Percentiles rank a stretch among this genome's conserved stretches.
phyloP scores from a whole-genome alignment of 1,284 basidiomycete species.

The Pterulicium gracile region DNA sequence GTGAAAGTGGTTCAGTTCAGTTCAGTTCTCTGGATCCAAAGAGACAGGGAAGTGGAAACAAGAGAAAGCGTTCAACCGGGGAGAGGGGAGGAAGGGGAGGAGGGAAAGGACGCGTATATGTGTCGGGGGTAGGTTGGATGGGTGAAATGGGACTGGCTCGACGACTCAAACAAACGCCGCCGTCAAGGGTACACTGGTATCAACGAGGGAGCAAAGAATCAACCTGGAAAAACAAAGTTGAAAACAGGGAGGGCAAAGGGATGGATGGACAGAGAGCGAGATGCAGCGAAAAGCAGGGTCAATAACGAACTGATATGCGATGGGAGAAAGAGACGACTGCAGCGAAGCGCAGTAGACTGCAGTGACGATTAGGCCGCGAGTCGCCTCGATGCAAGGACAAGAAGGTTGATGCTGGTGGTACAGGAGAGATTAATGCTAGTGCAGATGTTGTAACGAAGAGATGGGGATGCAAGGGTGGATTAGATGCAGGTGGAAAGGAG shows the following conservation, averaged over 20 bases:
- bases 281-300: neutral
- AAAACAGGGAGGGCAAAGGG: too few relatives aligned
- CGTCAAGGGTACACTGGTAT: too few relatives aligned
- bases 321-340: neutral
- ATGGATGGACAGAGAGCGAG: neutral
- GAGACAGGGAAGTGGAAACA: neutral
- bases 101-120: neutral
- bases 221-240: too few relatives aligned
- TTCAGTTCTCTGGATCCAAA: too few relatives aligned
- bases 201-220: too few relatives aligned
- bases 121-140: neutral
- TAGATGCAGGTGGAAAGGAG: too few relatives aligned
- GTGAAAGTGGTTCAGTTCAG: too few relatives aligned
- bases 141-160: neutral
- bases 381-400: too few relatives aligned
- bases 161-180: too few relatives aligned
- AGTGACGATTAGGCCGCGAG: neutral
- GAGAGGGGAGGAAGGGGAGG: neutral
- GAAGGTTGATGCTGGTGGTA: neutral
- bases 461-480: too few relatives aligned
- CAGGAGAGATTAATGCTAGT: neutral
- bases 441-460: neutral
- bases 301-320: too few relatives aligned
- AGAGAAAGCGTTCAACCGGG: neutral
- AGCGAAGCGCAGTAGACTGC: neutral